phyloP scores from a whole-genome alignment of 495 filamentous ascomycete genomes.

The Xylaria nigripes region DNA sequence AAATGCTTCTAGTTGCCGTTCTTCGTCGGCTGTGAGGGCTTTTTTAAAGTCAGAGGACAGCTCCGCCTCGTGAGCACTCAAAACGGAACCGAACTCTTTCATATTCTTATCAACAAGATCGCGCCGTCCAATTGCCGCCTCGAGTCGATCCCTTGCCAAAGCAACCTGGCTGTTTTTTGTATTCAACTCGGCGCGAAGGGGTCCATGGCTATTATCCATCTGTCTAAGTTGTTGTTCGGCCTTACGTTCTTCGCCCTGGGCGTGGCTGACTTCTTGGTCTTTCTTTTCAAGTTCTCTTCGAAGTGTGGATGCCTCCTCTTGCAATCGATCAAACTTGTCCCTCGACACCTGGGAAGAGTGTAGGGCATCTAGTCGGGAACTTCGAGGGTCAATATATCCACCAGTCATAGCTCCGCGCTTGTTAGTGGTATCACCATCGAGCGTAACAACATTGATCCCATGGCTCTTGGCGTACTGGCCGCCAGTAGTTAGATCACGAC shows the following conservation, averaged over 20 bases:
- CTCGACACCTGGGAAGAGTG: constrained; percentile 67
- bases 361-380: constrained; percentile 76
- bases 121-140: constrained; percentile 55
- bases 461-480: constrained; percentile 86
- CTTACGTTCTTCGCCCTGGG: constrained; percentile 73
- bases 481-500: constrained; percentile 76
- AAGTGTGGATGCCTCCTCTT: constrained; percentile 33
- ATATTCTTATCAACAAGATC: constrained; percentile 71
- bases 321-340: constrained; percentile 61
- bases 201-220: constrained; percentile 74
- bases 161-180: constrained; percentile 63
- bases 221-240: constrained; percentile 69
- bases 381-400: constrained; percentile 77
- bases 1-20: constrained; percentile 66
- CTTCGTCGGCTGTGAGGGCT: constrained; percentile 71
- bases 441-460: constrained; percentile 84
- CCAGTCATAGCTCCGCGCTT: constrained; percentile 91
- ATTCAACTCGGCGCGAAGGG: constrained; percentile 64
- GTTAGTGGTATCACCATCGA: constrained; percentile 86
- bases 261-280: constrained; percentile 78
- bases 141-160: constrained; percentile 64
- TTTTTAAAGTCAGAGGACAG: constrained; percentile 86
- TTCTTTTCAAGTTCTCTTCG: constrained; percentile 58
- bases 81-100: constrained; percentile 64
- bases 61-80: constrained; percentile 67